Conservation (phyloP, 768 basidiomycete species). For the Rhodotorula toruloides region DNA sequence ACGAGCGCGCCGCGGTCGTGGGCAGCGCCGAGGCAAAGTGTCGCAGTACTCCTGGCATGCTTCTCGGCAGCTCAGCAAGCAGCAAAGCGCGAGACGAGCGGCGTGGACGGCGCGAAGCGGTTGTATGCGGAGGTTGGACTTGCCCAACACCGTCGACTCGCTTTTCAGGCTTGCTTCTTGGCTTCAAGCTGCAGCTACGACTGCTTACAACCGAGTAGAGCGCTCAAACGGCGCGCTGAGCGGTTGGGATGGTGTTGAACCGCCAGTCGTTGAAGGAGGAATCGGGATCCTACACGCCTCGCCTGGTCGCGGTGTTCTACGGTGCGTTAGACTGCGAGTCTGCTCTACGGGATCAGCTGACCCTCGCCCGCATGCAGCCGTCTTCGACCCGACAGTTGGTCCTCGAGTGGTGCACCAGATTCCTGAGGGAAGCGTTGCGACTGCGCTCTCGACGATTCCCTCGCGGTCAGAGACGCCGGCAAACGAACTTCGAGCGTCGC, state of each 20-base stretch:
- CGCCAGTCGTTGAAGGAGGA: constrained; percentile 18
- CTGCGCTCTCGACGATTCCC: constrained; percentile 40
- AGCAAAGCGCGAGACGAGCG: no score
- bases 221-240: background rate
- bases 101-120: no score
- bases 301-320: constrained; percentile 71
- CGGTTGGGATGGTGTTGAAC: background rate
- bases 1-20: no score
- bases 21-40: no score
- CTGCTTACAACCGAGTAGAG: no score
- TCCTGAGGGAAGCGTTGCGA: constrained; percentile 78
- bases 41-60: no score
- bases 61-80: no score
- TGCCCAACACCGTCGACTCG: no score
- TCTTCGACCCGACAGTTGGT: constrained; percentile 78
- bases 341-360: background rate
- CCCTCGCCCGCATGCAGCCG: constrained; percentile 47
- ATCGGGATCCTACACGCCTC: constrained; percentile 58
- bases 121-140: no score
- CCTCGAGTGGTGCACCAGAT: constrained; percentile 90
- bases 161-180: no score
- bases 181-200: no score
- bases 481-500: no score
- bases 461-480: constrained; percentile 15
- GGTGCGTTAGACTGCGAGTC: constrained; percentile 1